phyloP scores from a whole-genome alignment of 345 rosid species.

The Arabidopsis arenosa region DNA sequence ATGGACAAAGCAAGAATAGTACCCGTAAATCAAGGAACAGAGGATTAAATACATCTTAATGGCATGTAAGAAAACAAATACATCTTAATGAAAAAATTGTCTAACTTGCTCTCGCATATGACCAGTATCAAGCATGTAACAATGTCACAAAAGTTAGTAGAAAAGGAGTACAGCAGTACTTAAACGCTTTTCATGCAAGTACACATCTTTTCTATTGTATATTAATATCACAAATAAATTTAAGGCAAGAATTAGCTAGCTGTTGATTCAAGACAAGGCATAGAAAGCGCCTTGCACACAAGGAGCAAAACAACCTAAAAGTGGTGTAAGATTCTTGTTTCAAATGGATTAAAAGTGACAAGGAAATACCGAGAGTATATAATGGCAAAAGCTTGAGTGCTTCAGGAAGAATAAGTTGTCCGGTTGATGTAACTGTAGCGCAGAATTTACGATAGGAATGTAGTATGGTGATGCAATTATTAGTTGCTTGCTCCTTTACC shows the following conservation, averaged over 20 bases:
- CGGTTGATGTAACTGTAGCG: slow-evolving; percentile 91
- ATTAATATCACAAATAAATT: not conserved
- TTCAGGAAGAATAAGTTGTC: slow-evolving; percentile 98
- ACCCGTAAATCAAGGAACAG: not conserved
- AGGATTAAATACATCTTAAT: slow-evolving; percentile 3
- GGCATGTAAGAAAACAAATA: not conserved
- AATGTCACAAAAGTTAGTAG: slow-evolving; percentile 9
- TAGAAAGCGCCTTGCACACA: not conserved
- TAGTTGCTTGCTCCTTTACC: slow-evolving; percentile 78
- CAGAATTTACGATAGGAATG: slow-evolving; percentile 91
- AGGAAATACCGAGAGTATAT: slow-evolving; percentile 81
- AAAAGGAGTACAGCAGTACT: not conserved
- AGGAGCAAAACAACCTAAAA: slow-evolving; percentile 10
- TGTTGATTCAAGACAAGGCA: slow-evolving; percentile 14
- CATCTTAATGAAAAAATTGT: slow-evolving; percentile 8
- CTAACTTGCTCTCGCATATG: slow-evolving; percentile 17
- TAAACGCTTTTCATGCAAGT: not conserved
- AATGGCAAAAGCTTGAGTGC: slow-evolving; percentile 95
- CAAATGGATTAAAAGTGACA: not conserved
- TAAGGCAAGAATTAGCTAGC: slow-evolving; percentile 10
- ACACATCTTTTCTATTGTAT: not conserved
- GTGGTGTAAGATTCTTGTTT: not conserved
- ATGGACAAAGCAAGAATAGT: not conserved
- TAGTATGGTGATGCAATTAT: slow-evolving; percentile 72
- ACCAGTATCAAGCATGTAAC: slow-evolving; percentile 22